phyloP scores from a whole-genome alignment of 306 rosid species.

The Begonia fuchsioides region DNA sequence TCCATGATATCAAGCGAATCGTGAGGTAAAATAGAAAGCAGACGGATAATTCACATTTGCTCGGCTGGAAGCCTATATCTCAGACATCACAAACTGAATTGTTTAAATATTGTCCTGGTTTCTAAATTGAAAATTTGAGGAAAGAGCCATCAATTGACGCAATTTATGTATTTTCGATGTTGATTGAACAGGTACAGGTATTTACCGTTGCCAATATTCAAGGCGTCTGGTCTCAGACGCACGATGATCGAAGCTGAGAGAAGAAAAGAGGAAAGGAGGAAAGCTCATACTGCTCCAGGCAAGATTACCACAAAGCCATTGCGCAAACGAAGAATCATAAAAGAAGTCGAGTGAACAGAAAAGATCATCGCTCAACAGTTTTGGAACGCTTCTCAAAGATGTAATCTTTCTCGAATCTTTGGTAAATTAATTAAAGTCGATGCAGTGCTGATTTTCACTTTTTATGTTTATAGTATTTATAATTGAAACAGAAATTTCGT shows the following conservation, averaged over 20 bases:
- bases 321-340: constrained; percentile 47
- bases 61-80: neutral
- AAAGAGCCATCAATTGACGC: no score
- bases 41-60: neutral
- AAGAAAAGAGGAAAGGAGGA: constrained; percentile 58
- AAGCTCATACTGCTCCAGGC: constrained; percentile 84
- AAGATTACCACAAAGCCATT: constrained; percentile 37
- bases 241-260: constrained; percentile 38
- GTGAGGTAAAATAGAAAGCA: constrained; percentile 31
- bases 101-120: no score
- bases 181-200: constrained; percentile 54
- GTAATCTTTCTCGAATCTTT: no score
- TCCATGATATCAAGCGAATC: constrained; percentile 75
- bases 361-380: neutral
- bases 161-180: neutral
- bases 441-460: no score
- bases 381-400: no score
- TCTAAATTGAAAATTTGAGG: no score
- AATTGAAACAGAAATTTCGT: no score
- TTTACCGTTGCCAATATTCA: constrained; percentile 62
- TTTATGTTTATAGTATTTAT: no score
- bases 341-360: constrained; percentile 37
- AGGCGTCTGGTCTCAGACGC: constrained; percentile 39
- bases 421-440: no score
- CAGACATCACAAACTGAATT: no score